phyloP scores from a whole-genome alignment of 192 early-diverging fungal genomes.

The Mortierella hygrophila region DNA sequence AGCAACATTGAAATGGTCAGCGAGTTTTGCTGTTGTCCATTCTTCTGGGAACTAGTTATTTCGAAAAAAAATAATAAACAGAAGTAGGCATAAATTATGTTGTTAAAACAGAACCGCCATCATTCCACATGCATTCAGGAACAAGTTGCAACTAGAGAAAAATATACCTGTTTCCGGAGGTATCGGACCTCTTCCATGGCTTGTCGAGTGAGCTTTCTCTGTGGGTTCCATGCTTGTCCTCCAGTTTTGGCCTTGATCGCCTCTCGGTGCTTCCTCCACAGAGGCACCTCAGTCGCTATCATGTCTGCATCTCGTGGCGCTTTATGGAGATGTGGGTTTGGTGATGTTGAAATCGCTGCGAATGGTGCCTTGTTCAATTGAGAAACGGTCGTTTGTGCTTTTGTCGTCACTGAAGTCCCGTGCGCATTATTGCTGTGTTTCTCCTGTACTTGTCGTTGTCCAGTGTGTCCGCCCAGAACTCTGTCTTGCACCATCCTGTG shows the following conservation, averaged over 20 bases:
- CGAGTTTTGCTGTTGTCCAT: slow-evolving; percentile 45
- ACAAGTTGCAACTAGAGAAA: neutral
- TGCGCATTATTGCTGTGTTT: neutral
- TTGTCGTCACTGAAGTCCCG: neutral
- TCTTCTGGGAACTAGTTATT: slow-evolving; percentile 39
- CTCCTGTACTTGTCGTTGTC: neutral
- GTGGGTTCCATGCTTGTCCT: slow-evolving; percentile 42
- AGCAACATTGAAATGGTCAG: slow-evolving; percentile 38
- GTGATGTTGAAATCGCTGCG: neutral
- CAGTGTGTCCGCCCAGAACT: slow-evolving; percentile 1
- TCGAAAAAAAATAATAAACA: neutral
- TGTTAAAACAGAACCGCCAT: neutral
- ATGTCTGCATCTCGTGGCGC: neutral
- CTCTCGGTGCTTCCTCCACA: slow-evolving; percentile 35
- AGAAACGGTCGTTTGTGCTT: neutral
- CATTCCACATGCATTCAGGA: neutral
- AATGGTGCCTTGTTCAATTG: neutral
- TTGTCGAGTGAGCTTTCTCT: slow-evolving; percentile 22
- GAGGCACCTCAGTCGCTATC: slow-evolving; percentile 7
- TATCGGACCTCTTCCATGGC: slow-evolving; percentile 50
- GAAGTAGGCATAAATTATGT: neutral
- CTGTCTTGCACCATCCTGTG: slow-evolving; percentile 1
- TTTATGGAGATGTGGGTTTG: slow-evolving; percentile 20
- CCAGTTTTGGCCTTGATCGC: slow-evolving; percentile 32
- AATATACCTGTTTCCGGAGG: slow-evolving; percentile 42